Evolutionary conservation across 352 stramenopile genomes (phyloP), one percentile per base, ranked within the genome.

Genomic region (Elongisporangium undulatum): DNA sequence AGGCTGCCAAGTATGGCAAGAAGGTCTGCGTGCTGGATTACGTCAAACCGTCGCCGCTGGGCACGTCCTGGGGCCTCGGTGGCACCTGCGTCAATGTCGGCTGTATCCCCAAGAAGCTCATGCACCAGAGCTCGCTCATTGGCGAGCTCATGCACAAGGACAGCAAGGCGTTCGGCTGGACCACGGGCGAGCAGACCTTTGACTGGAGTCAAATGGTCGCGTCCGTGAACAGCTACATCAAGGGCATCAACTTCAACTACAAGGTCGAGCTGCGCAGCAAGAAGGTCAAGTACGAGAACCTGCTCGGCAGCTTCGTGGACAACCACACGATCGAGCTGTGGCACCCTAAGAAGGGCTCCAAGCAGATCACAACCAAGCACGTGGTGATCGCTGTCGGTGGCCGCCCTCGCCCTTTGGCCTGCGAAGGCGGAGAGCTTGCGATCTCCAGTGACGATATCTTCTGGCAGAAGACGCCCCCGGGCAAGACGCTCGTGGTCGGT

Each of bases 41-140:
- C 73, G 97, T 94, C 61, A 92, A 94, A 66, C 83, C 83, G 39
- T 98, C 86, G 49, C 91, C 92, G 1, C 77, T 83, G 19, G 89
- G 89, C 26, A 97, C 87, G 24, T 86, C 71, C 29, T 98, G 92
- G 94, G 92, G 94, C 16, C 82, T 98, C 29, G 94, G 94, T 39
- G 97, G 97, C 52, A 99, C 97, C 24, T 99, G 97, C 64, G 97
- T 99, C 58, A 99, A 99, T 72, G 97, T 99, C 5, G 97, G 97
- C 17, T 99, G 97, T 65, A 99, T 99, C 67, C 97, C 97, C 23
- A 99, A 99, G 79, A 99, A 99, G 72, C 79, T 99, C 15, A 99
- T 99, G 91, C 97, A 99, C 68, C 90, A 97, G 67, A 97, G 95
- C 62, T 88, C 95, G 39, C 61, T 98, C 29, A 78, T 99, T 3